Base-by-base conservation (phyloP, 2,329 filamentous ascomycete genomes). In the Arthrobotrys megalospora region DNA sequence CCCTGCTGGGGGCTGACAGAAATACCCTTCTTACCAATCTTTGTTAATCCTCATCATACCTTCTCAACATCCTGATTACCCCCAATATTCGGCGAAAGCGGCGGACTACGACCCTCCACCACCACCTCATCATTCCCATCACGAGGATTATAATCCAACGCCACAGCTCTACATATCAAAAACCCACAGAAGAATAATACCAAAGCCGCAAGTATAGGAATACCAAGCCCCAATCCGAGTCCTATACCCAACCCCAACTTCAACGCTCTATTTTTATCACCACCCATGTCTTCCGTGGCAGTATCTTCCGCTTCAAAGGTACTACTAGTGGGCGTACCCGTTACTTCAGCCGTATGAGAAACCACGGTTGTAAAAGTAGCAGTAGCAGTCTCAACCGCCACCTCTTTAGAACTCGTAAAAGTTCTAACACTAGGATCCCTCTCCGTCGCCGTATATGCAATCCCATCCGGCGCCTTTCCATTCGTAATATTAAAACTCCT, bases 401-500 rank as follows among this genome's bases (percentile, higher is more conserved):
- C 53, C 32, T 11, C 8, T 2, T 1, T 19, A 32, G 36, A 5
- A 16, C 21, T 36, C 21, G 11, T 52, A 19, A 28, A 50, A 65
- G 62, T 65, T 28, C 36, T 48, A 28, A 65, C 43, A 24, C 62
- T 52, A 11, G 62, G 62, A 50, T 65, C 62, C 32, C 10, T 34
- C 12, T 65, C 62, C 45, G 62, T 65, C 50, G 43, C 62, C 16
- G 62, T 65, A 65, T 52, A 65, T n/a, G 62, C 62, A 10, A 65
- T 50, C 41, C 62, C 62, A 65, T 65, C 62, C 32, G 62, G 62
- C 24, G 43, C 43, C 32, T 21, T 19, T 2, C 62, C 63, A 43
- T 53, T 43, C 10, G 63, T 66, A 28, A 66, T 53, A 43, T 66
- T 53, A 43, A 66, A 66, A 53, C 63, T 53, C 47, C 63, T 38